phyloP scores from a whole-genome alignment of 2,329 filamentous ascomycete genomes.

The Penicillium sp. region DNA sequence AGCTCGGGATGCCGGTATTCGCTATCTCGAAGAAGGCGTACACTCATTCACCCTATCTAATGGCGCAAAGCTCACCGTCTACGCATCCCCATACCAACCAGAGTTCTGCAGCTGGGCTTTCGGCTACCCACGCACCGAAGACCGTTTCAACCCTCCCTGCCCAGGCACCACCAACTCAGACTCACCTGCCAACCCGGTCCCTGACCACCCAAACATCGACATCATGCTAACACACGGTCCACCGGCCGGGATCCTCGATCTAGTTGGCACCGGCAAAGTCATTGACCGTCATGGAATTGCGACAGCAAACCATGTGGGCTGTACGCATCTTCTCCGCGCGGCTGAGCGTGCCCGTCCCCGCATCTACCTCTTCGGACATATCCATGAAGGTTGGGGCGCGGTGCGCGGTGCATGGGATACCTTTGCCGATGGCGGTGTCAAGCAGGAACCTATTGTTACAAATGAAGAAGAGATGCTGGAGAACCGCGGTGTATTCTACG shows the following conservation, averaged over 20 bases:
- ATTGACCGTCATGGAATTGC: neutral
- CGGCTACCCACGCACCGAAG: constrained; percentile 50
- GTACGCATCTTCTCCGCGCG: constrained; percentile 54
- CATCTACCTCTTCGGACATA: constrained; percentile 64
- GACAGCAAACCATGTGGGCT: constrained; percentile 49
- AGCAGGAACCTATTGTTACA: constrained; percentile 18
- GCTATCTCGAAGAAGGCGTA: constrained; percentile 57
- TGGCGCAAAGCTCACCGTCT: constrained; percentile 53
- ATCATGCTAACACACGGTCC: constrained; percentile 64
- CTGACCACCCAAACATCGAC: constrained; percentile 50
- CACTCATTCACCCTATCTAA: constrained; percentile 46
- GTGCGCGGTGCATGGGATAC: constrained; percentile 31
- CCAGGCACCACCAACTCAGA: constrained; percentile 12
- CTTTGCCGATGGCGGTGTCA: constrained; percentile 19
- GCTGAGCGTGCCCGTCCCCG: constrained; percentile 51
- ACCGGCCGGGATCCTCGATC: constrained; percentile 53
- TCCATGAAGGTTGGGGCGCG: constrained; percentile 57
- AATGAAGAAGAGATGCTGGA: constrained; percentile 32
- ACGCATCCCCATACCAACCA: constrained; percentile 54
- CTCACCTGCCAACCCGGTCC: constrained; percentile 41
- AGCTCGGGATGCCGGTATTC: constrained; percentile 49
- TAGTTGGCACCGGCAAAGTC: constrained; percentile 16
- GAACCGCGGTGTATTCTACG: constrained; percentile 33
- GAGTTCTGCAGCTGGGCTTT: constrained; percentile 60
- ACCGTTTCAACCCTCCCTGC: constrained; percentile 52